Evolutionary conservation across 1,284 basidiomycete genomes (phyloP).

Genomic region (Chiua sp.): DNA sequence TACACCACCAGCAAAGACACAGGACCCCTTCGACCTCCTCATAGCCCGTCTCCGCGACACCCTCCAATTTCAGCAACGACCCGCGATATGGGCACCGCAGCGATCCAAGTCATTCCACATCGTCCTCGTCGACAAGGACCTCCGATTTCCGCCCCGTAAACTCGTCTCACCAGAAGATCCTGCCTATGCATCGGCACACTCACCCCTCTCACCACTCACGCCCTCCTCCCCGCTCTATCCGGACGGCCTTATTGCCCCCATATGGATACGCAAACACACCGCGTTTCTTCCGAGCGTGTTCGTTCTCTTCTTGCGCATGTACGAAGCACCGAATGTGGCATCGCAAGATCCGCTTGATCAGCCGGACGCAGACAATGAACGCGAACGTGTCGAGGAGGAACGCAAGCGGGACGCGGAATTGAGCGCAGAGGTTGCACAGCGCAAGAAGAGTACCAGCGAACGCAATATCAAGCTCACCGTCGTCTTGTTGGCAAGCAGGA

Average conservation of each 20-base stretch:
- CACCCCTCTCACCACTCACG: conserved; percentile 90
- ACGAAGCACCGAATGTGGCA: conserved; percentile 57
- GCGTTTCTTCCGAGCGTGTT: conserved; percentile 92
- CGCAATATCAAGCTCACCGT: background rate
- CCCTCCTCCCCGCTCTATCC: conserved; percentile 90
- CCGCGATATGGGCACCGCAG: conserved; percentile 68
- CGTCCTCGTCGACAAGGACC: conserved; percentile 76
- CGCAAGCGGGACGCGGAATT: conserved; percentile 75
- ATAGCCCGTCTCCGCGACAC: conserved; percentile 55
- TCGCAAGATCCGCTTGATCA: conserved; percentile 58
- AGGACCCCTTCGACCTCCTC: conserved; percentile 46
- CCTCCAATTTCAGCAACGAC: conserved; percentile 63
- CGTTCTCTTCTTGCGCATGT: conserved; percentile 86
- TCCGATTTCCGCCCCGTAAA: conserved; percentile 90
- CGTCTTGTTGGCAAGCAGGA: background rate
- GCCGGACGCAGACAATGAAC: conserved; percentile 55
- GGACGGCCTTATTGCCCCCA: conserved; percentile 94
- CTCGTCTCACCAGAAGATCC: conserved; percentile 60
- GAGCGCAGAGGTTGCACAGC: conserved; percentile 75
- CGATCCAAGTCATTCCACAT: conserved; percentile 80
- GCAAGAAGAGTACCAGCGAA: conserved; percentile 73
- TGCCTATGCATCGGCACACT: conserved; percentile 65
- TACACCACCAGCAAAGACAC: conserved; percentile 38
- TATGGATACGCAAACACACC: conserved; percentile 97
- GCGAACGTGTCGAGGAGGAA: conserved; percentile 70